Conservation (phyloP, 108 stramenopile species). For the Stephanodiscus triporus region DNA sequence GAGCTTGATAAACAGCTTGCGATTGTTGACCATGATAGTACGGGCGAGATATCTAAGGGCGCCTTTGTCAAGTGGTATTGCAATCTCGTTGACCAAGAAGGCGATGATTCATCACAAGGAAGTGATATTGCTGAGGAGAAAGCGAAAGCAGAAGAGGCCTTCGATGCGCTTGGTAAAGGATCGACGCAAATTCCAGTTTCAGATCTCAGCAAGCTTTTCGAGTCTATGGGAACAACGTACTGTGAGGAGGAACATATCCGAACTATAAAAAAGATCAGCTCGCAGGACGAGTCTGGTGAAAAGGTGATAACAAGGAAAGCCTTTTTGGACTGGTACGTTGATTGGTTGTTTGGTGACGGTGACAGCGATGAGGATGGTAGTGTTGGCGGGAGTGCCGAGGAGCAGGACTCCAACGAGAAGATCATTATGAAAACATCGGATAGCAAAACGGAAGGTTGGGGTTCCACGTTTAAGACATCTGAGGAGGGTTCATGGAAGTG, state of each 20-base stretch:
- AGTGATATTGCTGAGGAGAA: conserved; percentile 73
- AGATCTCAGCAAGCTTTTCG: conserved; percentile 75
- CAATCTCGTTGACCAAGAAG: conserved; percentile 49
- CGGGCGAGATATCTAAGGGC: conserved; percentile 49
- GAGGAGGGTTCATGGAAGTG: conserved; percentile 89
- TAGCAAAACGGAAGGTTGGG: conserved; percentile 52
- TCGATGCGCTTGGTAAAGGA: conserved; percentile 36
- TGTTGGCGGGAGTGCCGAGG: conserved; percentile 21
- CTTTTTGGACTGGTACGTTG: conserved; percentile 85
- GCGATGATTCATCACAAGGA: conserved; percentile 52
- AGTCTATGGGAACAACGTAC: conserved; percentile 85
- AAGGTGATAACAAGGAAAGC: conserved; percentile 48
- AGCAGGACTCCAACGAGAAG: conserved; percentile 28
- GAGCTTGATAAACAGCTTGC: conserved; percentile 70
- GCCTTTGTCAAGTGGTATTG: conserved; percentile 80
- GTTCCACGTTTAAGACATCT: conserved; percentile 49
- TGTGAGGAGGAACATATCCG: conserved; percentile 83
- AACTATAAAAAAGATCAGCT: conserved; percentile 62
- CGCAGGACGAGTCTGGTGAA: conserved; percentile 17
- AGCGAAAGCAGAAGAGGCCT: conserved; percentile 57
- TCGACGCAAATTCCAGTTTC: conserved; percentile 35
- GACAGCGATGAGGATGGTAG: conserved; percentile 58
- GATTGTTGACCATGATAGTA: conserved; percentile 54
- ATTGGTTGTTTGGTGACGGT: conserved; percentile 88
- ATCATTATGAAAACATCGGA: not conserved